Evolutionary conservation across 164 flowering plant genomes (phyloP), one percentile per base, ranked within the genome.

Genomic region (Stephania cephalantha): DNA sequence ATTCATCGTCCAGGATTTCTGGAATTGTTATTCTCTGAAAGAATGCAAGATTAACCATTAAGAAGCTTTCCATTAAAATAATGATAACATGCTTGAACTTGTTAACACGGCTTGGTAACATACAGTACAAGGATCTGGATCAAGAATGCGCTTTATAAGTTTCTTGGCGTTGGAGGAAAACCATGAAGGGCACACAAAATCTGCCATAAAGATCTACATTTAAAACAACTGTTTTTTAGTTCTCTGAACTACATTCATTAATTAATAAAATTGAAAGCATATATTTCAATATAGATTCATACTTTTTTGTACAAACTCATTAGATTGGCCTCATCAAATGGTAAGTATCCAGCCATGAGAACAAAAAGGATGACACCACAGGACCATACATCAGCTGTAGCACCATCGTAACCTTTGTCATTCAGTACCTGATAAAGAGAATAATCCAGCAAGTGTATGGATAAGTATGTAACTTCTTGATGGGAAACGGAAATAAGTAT

Each of bases 321-420:
- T 68, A 87, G 87, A 78, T 84, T 95, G 31, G 88, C 48, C 50
- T 95, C 98, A 83, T 95, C 99, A 84, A 95, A 95, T 73, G 98
- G 99, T 83, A 94, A 87, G 85, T 84, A 91, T 10, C 97, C 97
- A 74, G 98, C 98, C 92, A 92, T 85, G 46, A 95, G 90, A 74
- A 95, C 99, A 86, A 87, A 95, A 30, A 95, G 91, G 78, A 95
- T 95, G 69, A 95, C 96, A 29, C 98, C 98, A 79, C 98, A 95
- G 35, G 99, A 95, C 99, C 99, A 95, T 64, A 95, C 61, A 83
- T 95, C 99, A 65, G 98, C 81, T 53, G 98, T 29, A 71, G 93
- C 82, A 73, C 99, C 99, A 84, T 91, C 87, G 83, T 95, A 95
- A 63, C 98, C 98, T 84, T 88, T 87, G 79, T 87, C 87, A 46